Conservation (phyloP, 805 yeast genomes). For the Yarrowia yakushimensis region DNA sequence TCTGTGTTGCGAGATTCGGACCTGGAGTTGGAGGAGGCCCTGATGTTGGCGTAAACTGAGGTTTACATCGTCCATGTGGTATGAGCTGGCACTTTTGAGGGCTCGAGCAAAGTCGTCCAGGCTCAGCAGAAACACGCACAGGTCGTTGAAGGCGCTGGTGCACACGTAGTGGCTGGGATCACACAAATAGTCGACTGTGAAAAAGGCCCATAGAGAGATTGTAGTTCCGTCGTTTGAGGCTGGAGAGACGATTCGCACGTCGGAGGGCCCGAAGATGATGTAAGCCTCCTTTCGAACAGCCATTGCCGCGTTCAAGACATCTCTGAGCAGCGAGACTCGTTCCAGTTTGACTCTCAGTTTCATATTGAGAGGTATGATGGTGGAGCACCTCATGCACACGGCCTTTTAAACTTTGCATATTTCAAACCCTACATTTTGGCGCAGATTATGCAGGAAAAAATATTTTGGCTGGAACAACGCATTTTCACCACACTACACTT, state of each 20-base stretch:
- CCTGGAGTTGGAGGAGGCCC: neutral
- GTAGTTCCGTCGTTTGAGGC: constrained; percentile 8
- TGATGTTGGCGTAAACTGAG: neutral
- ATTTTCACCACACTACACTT: too few species aligned
- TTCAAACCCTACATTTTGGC: neutral
- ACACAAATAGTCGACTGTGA: neutral
- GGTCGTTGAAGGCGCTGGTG: neutral
- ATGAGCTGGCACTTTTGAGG: constrained; percentile 1
- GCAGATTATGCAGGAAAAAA: constrained; percentile 14
- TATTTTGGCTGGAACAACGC: neutral
- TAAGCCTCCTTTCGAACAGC: constrained; percentile 2
- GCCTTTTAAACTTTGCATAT: neutral
- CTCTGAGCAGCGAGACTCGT: neutral
- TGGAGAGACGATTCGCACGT: constrained; percentile 7
- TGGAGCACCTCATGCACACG: neutral
- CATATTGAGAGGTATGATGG: neutral
- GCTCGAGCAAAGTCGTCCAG: constrained; percentile 14
- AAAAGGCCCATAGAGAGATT: neutral
- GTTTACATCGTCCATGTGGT: constrained; percentile 8
- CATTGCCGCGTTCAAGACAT: neutral
- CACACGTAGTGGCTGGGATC: constrained; percentile 5
- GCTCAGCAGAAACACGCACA: constrained; percentile 11
- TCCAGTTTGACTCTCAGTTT: constrained; percentile 6
- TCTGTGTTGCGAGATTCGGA: neutral
- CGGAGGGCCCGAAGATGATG: neutral